Evolutionary conservation across 345 rosid species (phyloP), one percentile per base, ranked within the genome.

Genomic region (Zanthoxylum bungeanum): DNA sequence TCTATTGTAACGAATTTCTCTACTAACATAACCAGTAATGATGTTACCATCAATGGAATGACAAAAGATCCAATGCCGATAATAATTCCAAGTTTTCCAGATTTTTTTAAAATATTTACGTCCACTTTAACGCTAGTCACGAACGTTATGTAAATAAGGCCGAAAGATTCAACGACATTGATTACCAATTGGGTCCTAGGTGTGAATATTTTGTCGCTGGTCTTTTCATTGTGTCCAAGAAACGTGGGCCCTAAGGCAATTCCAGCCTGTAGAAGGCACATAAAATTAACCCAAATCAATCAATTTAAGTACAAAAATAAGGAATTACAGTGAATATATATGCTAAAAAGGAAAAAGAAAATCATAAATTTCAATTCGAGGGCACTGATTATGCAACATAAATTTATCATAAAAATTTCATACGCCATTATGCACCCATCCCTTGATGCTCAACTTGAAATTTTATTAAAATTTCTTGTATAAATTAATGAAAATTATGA

Each of bases 81-180:
- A 9, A 78, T 64, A 22, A 80, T 37, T n/a, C 83, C 80, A 11
- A 76, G 51, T 55, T 22, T 74, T 27, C 88, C 88, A 49, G 72
- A 77, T 72, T 75, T 80, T 70, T 53, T 74, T 0, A 72, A 16
- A 66, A 85, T 68, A 46, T 60, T 68, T 1, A 68, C 10, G 69
- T 85, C 85, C 42, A 80, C 14, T 25, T 78, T 76, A 44, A 79
- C 70, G 60, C 85, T 85, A 2, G 76, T 69, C 36, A 79, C 30
- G 56, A 82, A 82, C 64, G 75, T 62, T 7, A 79, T 50, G 73
- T 79, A 76, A 60, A 80, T 67, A 66, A 85, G 75, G 17, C 79
- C 82, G 5, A 82, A 7, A 46, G 73, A 64, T 75, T 83, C 82
- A 31, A 40, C 71, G 14, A 78, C 64, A 33, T 71, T 77, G 39